Base-by-base conservation (phyloP, 2,329 filamentous ascomycete species). In the Colletotrichum euphorbiae region DNA sequence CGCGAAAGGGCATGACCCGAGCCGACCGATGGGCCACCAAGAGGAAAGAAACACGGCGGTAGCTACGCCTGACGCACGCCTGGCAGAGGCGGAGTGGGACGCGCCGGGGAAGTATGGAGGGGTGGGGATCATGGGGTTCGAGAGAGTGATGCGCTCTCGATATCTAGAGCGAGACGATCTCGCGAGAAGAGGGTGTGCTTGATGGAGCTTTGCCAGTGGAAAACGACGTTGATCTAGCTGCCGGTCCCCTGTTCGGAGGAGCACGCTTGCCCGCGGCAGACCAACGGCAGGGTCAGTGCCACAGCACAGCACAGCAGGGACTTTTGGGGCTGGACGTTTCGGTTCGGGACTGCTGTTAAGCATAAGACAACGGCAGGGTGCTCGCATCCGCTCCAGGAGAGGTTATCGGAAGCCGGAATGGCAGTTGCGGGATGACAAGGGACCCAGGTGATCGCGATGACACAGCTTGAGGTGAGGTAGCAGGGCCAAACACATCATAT, bases 51-150 rank as follows among this genome's bases (percentile, higher is more conserved):
- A 52, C 50, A 33, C 9, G 31, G n/a, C n/a, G 24, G 61, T 15
- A 28, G 28, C 28, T 28, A 28, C 28, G 28, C 28, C 28, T 28
- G 28, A 8, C 28, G 28, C 28, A 36, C 40, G 17, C 59, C 45
- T 31, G 33, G 11, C 61, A 66, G 24, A 55, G 36, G 55, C 33
- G 48, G 65, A 64, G 52, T 63, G 59, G 59, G 54, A 63, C 65
- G 55, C 33, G 50, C 55, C 69, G 59, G 58, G 38, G 64, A 46
- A 40, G 58, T 24, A 65, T 36, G 69, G 65, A 46, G 69, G 68
- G 52, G 69, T 66, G 60, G 69, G 55, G 65, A 69, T 69, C 65
- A 70, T 69, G 65, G 56, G 66, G 66, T 62, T 48, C 48, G 24
- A 24, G 24, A 24, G 38, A 57, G 48, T 68, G 52, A 51, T 59